Evolutionary conservation across 805 yeast species (phyloP), one percentile per base, ranked within the genome.

Genomic region (Hanseniaspora hatyaiensis): DNA sequence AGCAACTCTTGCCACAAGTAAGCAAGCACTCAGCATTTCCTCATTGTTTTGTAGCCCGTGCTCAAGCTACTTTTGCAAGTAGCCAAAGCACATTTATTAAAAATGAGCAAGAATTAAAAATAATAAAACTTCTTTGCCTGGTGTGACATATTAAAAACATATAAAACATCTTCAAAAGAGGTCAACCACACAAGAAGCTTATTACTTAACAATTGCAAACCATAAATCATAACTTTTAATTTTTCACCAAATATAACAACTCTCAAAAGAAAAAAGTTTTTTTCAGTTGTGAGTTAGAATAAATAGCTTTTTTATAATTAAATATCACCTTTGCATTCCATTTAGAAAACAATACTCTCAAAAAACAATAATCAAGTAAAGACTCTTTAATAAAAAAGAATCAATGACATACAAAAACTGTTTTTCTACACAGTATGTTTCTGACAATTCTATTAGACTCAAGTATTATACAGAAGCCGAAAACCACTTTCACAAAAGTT

Each of bases 261-360:
- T 8, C 33, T 9, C 28, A 26, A 8, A 4, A 28, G 13, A 24
- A 34, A 23, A 28, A 39, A n/a, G n/a, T n/a, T n/a, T n/a, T n/a
- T n/a, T n/a, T n/a, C n/a, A n/a, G n/a, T n/a, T n/a, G n/a, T n/a
- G n/a, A n/a, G n/a, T n/a, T n/a, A n/a, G n/a, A n/a, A n/a, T n/a
- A 18, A 36, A 13, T 40, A 37, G 40, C 42, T 37, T 45, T 45
- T 43, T 43, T 26, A 34, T 19, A 22, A 30, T 20, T 15, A 45
- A 45, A 45, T 45, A 45, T 37, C 42, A 37, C 49, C 49, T 45
- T 45, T 45, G 42, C 49, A 45, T 45, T 45, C 49, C 49, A 45
- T 45, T 31, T 30, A 37, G 49, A 45, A 31, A 16, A 22, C n/a
- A 20, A 28, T 34, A 37, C 34, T 40, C 34, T 37, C 41, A 37